Evolutionary conservation across 306 rosid genomes (phyloP).

Genomic region (Rosa multiflora): DNA sequence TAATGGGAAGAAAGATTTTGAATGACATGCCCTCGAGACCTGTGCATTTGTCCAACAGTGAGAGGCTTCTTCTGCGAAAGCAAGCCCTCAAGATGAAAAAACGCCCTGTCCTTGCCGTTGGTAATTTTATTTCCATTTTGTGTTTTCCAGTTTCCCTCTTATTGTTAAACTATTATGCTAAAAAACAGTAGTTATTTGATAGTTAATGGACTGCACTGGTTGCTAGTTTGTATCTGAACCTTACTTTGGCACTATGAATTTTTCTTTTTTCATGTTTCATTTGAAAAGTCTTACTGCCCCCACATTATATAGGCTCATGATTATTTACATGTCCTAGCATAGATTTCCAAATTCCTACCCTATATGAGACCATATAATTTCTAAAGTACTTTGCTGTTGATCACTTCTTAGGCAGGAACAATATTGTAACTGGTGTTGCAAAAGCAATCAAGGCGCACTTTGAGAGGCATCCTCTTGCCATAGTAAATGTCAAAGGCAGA

Average conservation of each 20-base stretch:
- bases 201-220: not conserved
- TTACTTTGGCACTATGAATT: not conserved
- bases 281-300: not conserved
- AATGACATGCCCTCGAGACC: slow-evolving; percentile 38
- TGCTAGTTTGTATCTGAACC: not conserved
- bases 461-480: slow-evolving; percentile 71
- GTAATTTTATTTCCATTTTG: slow-evolving; percentile 39
- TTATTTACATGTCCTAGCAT: not conserved
- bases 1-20: slow-evolving; percentile 28
- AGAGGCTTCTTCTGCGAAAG: slow-evolving; percentile 79
- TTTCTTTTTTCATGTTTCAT: not conserved
- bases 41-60: slow-evolving; percentile 64
- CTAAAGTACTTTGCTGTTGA: slow-evolving; percentile 2
- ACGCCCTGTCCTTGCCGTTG: slow-evolving; percentile 75
- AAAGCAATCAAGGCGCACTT: slow-evolving; percentile 70
- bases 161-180: slow-evolving; percentile 2
- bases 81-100: slow-evolving; percentile 78
- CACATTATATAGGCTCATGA: not conserved
- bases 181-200: not conserved
- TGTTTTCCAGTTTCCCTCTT: slow-evolving; percentile 15
- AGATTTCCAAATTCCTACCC: not conserved
- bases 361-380: slow-evolving; percentile 1
- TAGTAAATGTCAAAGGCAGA: slow-evolving; percentile 80
- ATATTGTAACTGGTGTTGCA: slow-evolving; percentile 68
- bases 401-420: slow-evolving; percentile 65